These are phyloP conservation scores for Ilyonectria sp. DNA, from an alignment of 2,329 filamentous ascomycete genomes.

Conservation along the genomic window DNA sequence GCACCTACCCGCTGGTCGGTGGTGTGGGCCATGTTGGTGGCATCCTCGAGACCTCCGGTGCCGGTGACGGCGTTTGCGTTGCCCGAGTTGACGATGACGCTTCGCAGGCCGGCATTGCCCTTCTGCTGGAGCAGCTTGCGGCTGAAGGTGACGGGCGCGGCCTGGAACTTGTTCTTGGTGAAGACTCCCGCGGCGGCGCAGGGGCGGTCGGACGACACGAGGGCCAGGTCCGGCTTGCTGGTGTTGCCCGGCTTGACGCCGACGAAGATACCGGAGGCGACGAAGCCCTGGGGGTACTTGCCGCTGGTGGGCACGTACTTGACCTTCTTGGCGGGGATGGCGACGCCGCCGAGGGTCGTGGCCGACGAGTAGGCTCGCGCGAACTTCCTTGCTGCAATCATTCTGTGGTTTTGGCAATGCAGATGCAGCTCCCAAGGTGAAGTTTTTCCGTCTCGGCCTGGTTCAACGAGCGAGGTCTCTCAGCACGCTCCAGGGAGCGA, in stretches of 20 bases:
- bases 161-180: constrained; percentile 98
- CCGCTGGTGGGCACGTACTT: constrained; percentile 91
- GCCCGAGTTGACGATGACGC: constrained; percentile 93
- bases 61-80: constrained; percentile 98
- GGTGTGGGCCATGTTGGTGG: constrained; percentile 83
- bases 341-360: constrained; percentile 45
- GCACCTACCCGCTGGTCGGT: constrained; percentile 76
- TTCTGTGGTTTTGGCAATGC: constrained; percentile 28
- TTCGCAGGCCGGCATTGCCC: constrained; percentile 79
- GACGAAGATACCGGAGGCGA: constrained; percentile 88
- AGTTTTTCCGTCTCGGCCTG: constrained; percentile 24
- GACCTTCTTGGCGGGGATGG: constrained; percentile 83
- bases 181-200: constrained; percentile 94
- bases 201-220: constrained; percentile 88
- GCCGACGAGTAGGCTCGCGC: constrained; percentile 54
- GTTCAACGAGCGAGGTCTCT: constrained; percentile 31
- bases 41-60: constrained; percentile 90
- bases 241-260: constrained; percentile 96
- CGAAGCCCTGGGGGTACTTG: constrained; percentile 92
- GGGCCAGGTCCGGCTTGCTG: constrained; percentile 89
- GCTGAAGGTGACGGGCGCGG: constrained; percentile 92
- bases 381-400: constrained; percentile 50
- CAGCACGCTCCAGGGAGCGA: constrained; percentile 28
- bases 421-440: constrained; percentile 29
- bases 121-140: constrained; percentile 78